Evolutionary conservation across 1,284 basidiomycete species (phyloP), one percentile per base, ranked within the genome.

Genomic region (Thelephora terrestris): DNA sequence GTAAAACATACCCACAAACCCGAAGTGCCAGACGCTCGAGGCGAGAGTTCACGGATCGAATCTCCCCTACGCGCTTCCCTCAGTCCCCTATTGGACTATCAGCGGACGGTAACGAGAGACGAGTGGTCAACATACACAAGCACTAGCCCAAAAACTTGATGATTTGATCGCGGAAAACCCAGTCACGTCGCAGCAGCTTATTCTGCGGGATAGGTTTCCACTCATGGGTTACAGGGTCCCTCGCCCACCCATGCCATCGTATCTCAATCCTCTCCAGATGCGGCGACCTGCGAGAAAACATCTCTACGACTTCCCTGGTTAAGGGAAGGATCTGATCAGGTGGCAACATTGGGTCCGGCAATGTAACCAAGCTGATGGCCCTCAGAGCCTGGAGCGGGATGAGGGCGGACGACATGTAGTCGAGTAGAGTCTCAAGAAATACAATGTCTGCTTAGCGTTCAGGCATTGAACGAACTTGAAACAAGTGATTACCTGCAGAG

Each of bases 181-280:
- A 40, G 4, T 40, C 23, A 9, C 20, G 45, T 29, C 58, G 54
- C 37, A 57, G 45, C 35, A 60, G 43, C 35, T 53, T 43, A 12
- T 46, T 39, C 20, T 46, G 51, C 6, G 48, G 25, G 4, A 59
- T 42, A 4, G 53, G 46, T 20, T 36, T 45, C 58, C 57, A 51
- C 14, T 42, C 36, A 20, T 51, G 50, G 3, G 43, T 45, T 4
- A 45, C 16, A 21, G 56, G 42, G 23, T 20, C 21, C 12, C 20
- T 42, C 25, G n/a, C 48, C 58, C 58, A 60, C 12, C 58, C 58
- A 37, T 58, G 56, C 58, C 58, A 60, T 32, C 57, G 56, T 17
- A 59, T 46, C 42, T 60, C 58, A 36, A 60, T 50, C 10, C 56
- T 55, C 18, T 44, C 47, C 24, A 60, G 43, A n/a, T 25, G 39